phyloP scores from a whole-genome alignment of 768 basidiomycete genomes.

The Neoboletus magnificus region DNA sequence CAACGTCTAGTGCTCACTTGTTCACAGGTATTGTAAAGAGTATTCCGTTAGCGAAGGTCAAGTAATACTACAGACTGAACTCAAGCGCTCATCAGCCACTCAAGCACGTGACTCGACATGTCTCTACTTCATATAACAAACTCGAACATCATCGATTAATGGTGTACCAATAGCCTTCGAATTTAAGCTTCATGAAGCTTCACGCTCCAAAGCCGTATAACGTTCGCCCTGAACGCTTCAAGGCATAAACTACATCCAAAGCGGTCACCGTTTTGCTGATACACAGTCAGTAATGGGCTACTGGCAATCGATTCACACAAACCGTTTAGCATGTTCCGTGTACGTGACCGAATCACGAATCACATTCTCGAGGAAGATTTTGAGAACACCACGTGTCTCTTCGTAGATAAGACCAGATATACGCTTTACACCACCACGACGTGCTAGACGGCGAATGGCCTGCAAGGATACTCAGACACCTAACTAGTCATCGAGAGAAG shows the following conservation, averaged over 20 bases:
- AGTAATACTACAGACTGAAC: no score
- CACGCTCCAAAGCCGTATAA: constrained; percentile 79
- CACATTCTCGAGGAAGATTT: constrained; percentile 79
- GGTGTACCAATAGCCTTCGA: no score
- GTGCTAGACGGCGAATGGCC: constrained; percentile 73
- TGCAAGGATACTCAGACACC: background rate
- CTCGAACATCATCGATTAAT: constrained; percentile 6
- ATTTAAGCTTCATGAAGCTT: no score
- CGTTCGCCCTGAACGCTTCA: constrained; percentile 71
- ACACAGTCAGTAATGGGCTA: background rate
- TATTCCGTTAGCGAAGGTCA: background rate
- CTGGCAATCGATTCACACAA: background rate
- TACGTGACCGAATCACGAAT: constrained; percentile 90
- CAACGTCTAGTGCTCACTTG: background rate
- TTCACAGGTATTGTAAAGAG: background rate
- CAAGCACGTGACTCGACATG: background rate
- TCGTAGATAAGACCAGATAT: constrained; percentile 83
- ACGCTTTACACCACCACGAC: constrained; percentile 89
- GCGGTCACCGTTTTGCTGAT: constrained; percentile 71
- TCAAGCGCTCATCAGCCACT: background rate
- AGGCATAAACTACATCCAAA: constrained; percentile 77
- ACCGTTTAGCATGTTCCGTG: constrained; percentile 86
- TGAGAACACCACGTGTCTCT: constrained; percentile 87
- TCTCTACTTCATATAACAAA: background rate
- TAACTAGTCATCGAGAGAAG: background rate